Evolutionary conservation across 768 basidiomycete species (phyloP).

Genomic region (Kondoa subrosea): DNA sequence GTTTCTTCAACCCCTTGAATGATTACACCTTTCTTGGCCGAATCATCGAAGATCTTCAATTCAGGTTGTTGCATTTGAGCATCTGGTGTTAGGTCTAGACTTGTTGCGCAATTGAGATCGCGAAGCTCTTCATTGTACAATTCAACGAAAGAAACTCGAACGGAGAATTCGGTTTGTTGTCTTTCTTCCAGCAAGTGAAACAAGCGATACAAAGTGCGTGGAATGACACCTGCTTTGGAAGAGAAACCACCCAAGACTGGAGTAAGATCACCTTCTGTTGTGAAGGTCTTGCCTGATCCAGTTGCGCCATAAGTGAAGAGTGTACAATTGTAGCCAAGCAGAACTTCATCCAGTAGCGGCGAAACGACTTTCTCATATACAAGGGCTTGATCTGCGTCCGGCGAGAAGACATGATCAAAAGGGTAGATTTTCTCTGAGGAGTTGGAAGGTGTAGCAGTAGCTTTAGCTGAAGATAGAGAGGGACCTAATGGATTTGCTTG

Average conservation of each 20-base stretch:
- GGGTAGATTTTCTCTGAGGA: constrained; percentile 49
- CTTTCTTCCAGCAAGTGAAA: constrained; percentile 66
- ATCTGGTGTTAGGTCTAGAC: not conserved
- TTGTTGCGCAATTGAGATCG: constrained; percentile 43
- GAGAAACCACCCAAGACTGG: constrained; percentile 77
- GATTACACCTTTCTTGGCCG: constrained; percentile 61
- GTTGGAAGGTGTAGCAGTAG: not conserved
- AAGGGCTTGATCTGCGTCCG: constrained; percentile 86
- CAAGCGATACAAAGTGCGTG: constrained; percentile 74
- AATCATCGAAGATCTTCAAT: constrained; percentile 86
- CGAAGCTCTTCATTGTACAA: constrained; percentile 97
- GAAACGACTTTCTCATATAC: constrained; percentile 85
- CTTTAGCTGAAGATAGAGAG: constrained; percentile 3
- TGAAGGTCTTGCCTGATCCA: constrained; percentile 98
- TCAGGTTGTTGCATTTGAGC: constrained; percentile 27
- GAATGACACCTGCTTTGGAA: constrained; percentile 82
- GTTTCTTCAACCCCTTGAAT: constrained; percentile 92
- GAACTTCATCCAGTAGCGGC: constrained; percentile 83
- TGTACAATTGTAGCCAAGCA: constrained; percentile 79
- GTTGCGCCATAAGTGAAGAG: constrained; percentile 97
- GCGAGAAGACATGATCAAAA: constrained; percentile 90
- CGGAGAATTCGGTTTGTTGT: constrained; percentile 62
- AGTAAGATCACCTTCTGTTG: constrained; percentile 88
- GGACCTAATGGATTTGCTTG: constrained; percentile 6
- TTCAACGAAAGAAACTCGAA: constrained; percentile 85